phyloP scores from a whole-genome alignment of 129 eudicot species.

The Ambrosia trifida region DNA sequence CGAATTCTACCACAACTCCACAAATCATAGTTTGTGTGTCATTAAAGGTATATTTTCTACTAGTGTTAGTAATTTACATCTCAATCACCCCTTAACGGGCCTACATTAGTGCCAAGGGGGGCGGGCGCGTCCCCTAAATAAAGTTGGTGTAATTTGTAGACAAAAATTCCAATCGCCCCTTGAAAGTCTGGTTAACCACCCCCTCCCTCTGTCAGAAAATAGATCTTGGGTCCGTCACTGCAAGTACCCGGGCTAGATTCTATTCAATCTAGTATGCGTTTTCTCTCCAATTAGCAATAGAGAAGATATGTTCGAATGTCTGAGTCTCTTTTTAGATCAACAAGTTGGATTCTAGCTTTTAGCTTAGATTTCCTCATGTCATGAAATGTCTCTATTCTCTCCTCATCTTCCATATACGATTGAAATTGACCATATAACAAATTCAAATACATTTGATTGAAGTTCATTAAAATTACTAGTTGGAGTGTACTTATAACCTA shows the following conservation, averaged over 20 bases:
- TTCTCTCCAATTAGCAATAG: not conserved
- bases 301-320: conserved; percentile 25
- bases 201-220: too few relatives aligned
- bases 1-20: too few relatives aligned
- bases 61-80: too few relatives aligned
- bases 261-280: conserved; percentile 3
- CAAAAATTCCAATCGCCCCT: too few relatives aligned
- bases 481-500: not conserved
- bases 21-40: too few relatives aligned
- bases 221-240: not conserved
- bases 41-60: too few relatives aligned
- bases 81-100: too few relatives aligned
- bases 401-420: not conserved
- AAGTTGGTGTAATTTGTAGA: too few relatives aligned
- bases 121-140: too few relatives aligned
- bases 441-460: not conserved
- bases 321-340: conserved; percentile 2
- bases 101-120: too few relatives aligned
- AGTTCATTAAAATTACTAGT: not conserved
- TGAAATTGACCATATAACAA: not conserved
- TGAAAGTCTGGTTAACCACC: too few relatives aligned
- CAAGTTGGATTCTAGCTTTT: conserved; percentile 11
- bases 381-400: not conserved
- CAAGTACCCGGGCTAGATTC: conserved; percentile 16
- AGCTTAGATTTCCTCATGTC: not conserved